Percentiles rank a stretch among this genome's conserved stretches.
These are phyloP conservation scores for Bipolaris victoriae DNA, from an alignment of 2,329 filamentous ascomycete species.

Conservation along the genomic window DNA sequence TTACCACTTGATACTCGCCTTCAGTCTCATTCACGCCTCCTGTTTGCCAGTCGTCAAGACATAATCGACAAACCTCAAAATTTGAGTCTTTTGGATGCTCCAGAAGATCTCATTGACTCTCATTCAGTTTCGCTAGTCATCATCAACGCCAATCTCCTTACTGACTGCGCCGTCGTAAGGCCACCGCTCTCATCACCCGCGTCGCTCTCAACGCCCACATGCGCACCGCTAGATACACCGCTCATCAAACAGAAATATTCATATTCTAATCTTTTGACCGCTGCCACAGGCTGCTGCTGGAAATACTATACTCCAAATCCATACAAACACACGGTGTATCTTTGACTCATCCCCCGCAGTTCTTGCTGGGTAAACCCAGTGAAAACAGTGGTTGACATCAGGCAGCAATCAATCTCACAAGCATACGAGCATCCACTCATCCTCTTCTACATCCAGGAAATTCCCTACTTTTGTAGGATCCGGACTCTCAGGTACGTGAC, in stretches of 20 bases:
- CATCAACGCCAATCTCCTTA: background rate
- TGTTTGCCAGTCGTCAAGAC: too few species aligned
- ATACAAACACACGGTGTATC: background rate
- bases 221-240: constrained; percentile 18
- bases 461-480: background rate
- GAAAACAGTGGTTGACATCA: constrained; percentile 12
- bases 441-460: background rate
- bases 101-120: background rate
- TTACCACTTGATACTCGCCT: constrained; percentile 1
- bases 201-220: background rate
- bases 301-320: constrained; percentile 12
- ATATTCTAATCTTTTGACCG: constrained; percentile 12
- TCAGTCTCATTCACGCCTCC: too few species aligned
- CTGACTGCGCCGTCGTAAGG: background rate
- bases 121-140: background rate
- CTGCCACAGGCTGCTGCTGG: constrained; percentile 7
- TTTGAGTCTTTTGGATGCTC: background rate
- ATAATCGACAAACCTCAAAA: background rate
- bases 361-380: constrained; percentile 6
- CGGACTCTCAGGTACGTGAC: constrained; percentile 19
- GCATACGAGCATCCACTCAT: background rate
- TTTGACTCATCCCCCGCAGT: constrained; percentile 3
- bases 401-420: constrained; percentile 8
- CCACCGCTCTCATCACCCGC: background rate
- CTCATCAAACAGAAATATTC: constrained; percentile 5